A percentile compares a stretch with the other conserved stretches of the same genome.
Conservation (phyloP, 1,284 basidiomycete species). For the Malassezia cuniculi region DNA sequence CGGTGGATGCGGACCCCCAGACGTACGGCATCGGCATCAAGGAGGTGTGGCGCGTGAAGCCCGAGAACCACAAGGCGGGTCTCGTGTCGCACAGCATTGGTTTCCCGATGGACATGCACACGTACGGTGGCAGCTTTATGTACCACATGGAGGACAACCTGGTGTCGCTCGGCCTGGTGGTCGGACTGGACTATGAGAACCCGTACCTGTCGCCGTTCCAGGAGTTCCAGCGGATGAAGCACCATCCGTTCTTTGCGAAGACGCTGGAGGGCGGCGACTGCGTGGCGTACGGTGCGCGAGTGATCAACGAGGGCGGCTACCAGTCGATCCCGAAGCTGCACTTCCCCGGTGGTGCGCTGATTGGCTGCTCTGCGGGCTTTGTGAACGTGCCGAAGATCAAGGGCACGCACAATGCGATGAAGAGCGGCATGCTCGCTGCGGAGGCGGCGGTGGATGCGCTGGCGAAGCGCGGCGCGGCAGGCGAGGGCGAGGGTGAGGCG, state of each 20-base stretch:
- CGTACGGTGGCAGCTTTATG: slow-evolving; percentile 85
- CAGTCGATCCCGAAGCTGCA: slow-evolving; percentile 82
- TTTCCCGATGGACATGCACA: slow-evolving; percentile 72
- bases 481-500: slow-evolving; percentile 23
- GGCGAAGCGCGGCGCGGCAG: slow-evolving; percentile 39
- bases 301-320: slow-evolving; percentile 84
- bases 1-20: slow-evolving; percentile 62
- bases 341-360: slow-evolving; percentile 88
- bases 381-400: slow-evolving; percentile 97
- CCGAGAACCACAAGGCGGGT: slow-evolving; percentile 64
- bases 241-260: slow-evolving; percentile 77
- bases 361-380: slow-evolving; percentile 88
- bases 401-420: slow-evolving; percentile 99
- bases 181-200: slow-evolving; percentile 88
- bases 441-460: slow-evolving; percentile 69
- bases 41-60: slow-evolving; percentile 87
- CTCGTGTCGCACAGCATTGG: slow-evolving; percentile 85
- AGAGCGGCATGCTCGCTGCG: slow-evolving; percentile 90
- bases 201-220: slow-evolving; percentile 84
- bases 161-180: slow-evolving; percentile 78
- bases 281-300: slow-evolving; percentile 79
- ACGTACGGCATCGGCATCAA: slow-evolving; percentile 95
- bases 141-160: slow-evolving; percentile 94
- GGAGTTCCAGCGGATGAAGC: slow-evolving; percentile 93
- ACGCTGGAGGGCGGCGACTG: slow-evolving; percentile 67